phyloP scores from a whole-genome alignment of 257 asterid genomes.

The Lycium ferocissimum region DNA sequence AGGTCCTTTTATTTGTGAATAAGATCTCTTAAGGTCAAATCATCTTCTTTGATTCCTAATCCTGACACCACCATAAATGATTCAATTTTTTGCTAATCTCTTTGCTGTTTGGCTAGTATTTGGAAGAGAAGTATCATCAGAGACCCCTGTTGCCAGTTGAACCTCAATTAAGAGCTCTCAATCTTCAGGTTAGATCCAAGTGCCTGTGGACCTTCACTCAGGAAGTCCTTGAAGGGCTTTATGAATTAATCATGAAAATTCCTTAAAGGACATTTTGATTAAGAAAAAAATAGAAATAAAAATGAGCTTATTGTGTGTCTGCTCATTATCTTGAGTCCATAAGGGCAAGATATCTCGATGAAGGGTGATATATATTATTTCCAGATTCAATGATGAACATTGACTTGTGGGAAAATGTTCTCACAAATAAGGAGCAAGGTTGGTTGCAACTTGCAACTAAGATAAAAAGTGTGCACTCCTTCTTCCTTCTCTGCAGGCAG shows the following conservation, averaged over 20 bases:
- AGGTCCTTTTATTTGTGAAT: conserved; percentile 29
- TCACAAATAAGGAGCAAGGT: background rate
- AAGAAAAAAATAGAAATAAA: background rate
- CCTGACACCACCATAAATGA: conserved; percentile 4
- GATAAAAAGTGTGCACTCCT: background rate
- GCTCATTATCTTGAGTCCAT: background rate
- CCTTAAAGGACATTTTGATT: background rate
- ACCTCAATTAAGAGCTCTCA: conserved; percentile 73
- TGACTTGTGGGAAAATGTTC: background rate
- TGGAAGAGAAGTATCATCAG: conserved; percentile 74
- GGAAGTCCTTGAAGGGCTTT: background rate
- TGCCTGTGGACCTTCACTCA: background rate
- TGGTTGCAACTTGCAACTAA: conserved; percentile 20
- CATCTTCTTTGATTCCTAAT: background rate
- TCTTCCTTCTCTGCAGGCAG: conserved; percentile 50
- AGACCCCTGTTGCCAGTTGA: conserved; percentile 62
- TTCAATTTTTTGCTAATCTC: conserved; percentile 13
- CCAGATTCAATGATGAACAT: conserved; percentile 16
- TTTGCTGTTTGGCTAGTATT: conserved; percentile 50
- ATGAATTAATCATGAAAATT: background rate
- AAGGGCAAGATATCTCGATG: conserved; percentile 1
- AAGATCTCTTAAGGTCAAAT: background rate
- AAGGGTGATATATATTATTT: conserved; percentile 12
- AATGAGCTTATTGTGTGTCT: background rate
- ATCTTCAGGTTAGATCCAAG: conserved; percentile 69